Percentiles rank a stretch among this genome's conserved stretches.
Evolutionary conservation across 768 basidiomycete genomes (phyloP).

Genomic region (Trametes cubensis): DNA sequence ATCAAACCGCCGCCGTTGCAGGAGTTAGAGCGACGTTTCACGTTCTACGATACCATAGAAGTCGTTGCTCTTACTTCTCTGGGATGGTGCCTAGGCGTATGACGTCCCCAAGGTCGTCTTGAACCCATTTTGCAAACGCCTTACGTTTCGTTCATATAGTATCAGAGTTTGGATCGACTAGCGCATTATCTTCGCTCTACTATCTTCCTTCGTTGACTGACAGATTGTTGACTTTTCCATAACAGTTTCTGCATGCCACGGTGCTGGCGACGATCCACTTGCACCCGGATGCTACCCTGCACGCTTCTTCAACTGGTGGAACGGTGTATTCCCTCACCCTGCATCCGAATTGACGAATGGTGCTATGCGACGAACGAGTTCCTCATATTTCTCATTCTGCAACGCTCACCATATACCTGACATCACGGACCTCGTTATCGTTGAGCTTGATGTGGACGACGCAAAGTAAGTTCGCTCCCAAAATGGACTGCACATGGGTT

Average conservation of each 20-base stretch:
- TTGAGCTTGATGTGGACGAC: slow-evolving; percentile 95
- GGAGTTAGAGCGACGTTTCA: slow-evolving; percentile 12
- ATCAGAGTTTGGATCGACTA: background rate
- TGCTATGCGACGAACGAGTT: slow-evolving; percentile 88
- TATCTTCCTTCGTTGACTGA: background rate
- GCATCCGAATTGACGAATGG: slow-evolving; percentile 98
- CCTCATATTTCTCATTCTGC: slow-evolving; percentile 95
- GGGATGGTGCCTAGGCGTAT: slow-evolving; percentile 3
- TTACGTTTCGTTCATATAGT: slow-evolving; percentile 11
- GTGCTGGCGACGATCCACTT: slow-evolving; percentile 89
- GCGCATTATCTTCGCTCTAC: slow-evolving; percentile 22
- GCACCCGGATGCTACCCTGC: slow-evolving; percentile 87
- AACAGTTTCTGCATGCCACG: slow-evolving; percentile 89
- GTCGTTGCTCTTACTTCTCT: background rate
- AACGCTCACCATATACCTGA: slow-evolving; percentile 93
- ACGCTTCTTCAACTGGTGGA: slow-evolving; percentile 98
- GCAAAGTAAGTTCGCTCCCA: slow-evolving; percentile 59
- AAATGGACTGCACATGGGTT: background rate
- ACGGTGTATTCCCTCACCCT: slow-evolving; percentile 95
- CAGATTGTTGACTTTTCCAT: slow-evolving; percentile 12
- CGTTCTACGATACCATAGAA: background rate
- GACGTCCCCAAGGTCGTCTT: slow-evolving; percentile 8
- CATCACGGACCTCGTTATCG: slow-evolving; percentile 88
- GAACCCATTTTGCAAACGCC: background rate
- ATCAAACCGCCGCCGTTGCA: background rate